Conservation (phyloP, 108 stramenopile species). For the Stephanodiscus minutulus region DNA sequence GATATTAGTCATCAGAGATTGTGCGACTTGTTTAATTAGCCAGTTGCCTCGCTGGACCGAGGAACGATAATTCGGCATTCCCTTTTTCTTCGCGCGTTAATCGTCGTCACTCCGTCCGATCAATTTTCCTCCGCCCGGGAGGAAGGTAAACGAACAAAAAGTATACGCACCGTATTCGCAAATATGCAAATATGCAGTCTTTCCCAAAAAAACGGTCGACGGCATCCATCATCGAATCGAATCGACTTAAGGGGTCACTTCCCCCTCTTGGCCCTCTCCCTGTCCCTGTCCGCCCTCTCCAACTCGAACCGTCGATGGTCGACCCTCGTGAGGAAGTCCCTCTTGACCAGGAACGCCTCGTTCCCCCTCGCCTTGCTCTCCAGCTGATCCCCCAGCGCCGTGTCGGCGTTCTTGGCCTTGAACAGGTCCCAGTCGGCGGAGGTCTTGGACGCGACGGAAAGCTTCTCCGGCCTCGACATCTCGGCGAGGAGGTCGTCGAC, state of each 20-base stretch:
- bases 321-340: constrained; percentile 85
- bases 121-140: too few species aligned
- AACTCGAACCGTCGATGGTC: constrained; percentile 82
- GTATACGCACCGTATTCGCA: too few species aligned
- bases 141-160: too few species aligned
- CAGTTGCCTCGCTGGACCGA: too few species aligned
- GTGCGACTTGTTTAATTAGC: too few species aligned
- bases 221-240: background rate
- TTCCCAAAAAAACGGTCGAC: too few species aligned
- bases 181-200: too few species aligned
- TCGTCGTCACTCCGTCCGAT: too few species aligned
- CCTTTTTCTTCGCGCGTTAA: too few species aligned
- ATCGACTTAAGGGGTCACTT: background rate
- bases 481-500: constrained; percentile 69
- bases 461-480: constrained; percentile 67
- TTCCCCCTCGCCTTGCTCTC: constrained; percentile 77
- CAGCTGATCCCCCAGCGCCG: constrained; percentile 75
- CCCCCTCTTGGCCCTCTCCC: constrained; percentile 58
- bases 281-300: constrained; percentile 77
- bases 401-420: constrained; percentile 65
- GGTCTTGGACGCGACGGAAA: constrained; percentile 86
- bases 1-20: too few species aligned
- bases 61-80: too few species aligned
- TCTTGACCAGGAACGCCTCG: constrained; percentile 84
- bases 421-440: constrained; percentile 88